These are phyloP conservation scores for Brachypodium distachyon DNA, from an alignment of 202 grass and related monocot species.

Conservation along the genomic window DNA sequence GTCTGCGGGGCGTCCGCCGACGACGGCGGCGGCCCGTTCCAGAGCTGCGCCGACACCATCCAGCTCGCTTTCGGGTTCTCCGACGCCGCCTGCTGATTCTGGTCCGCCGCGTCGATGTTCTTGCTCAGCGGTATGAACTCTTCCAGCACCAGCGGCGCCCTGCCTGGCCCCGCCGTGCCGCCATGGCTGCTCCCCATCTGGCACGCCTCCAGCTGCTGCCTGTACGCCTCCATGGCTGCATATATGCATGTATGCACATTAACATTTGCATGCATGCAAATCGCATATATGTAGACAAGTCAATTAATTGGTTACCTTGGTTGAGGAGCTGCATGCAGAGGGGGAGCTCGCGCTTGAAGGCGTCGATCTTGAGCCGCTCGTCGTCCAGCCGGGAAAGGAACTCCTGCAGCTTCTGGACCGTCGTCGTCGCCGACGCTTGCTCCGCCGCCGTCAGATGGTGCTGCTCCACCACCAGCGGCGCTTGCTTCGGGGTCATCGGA, in stretches of 20 bases:
- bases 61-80: conserved; percentile 98
- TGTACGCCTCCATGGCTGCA: conserved; percentile 82
- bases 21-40: conserved; percentile 34
- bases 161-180: conserved; percentile 9
- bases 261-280: neutral
- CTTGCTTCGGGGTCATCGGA: conserved; percentile 8
- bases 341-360: conserved; percentile 96
- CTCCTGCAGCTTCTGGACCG: conserved; percentile 82
- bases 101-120: conserved; percentile 50
- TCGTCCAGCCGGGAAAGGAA: conserved; percentile 76
- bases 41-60: conserved; percentile 98
- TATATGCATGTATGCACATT: neutral
- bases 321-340: conserved; percentile 98
- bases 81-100: conserved; percentile 30
- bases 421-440: conserved; percentile 36
- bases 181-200: conserved; percentile 53
- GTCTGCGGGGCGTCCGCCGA: conserved; percentile 40
- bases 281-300: neutral
- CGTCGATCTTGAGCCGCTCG: conserved; percentile 93
- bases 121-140: conserved; percentile 95
- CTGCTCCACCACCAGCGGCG: conserved; percentile 21
- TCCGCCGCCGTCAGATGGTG: conserved; percentile 8
- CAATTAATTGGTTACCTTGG: conserved; percentile 43
- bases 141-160: conserved; percentile 62
- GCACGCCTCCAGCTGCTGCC: conserved; percentile 71